These are phyloP conservation scores for Alternaria gaisen DNA, from an alignment of 2,329 filamentous ascomycete genomes.

Conservation along the genomic window DNA sequence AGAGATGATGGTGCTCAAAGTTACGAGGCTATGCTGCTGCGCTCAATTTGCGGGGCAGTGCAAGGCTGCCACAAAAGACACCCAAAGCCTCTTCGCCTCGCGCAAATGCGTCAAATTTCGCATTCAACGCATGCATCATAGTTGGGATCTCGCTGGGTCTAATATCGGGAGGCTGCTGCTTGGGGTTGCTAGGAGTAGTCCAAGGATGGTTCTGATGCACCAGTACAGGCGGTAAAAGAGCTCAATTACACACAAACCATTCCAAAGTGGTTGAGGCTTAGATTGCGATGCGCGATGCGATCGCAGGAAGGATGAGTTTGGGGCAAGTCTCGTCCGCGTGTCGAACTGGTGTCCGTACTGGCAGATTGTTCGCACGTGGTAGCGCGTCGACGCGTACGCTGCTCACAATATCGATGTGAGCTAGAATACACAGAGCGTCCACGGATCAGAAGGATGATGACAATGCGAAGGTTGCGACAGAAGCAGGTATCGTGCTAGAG, in stretches of 20 bases:
- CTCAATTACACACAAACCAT: not conserved
- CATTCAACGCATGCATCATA: not conserved
- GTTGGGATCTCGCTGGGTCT: not conserved
- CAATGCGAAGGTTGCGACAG: not conserved
- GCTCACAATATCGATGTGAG: no score
- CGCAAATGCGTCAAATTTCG: not conserved
- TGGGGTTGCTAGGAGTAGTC: not conserved
- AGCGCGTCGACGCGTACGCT: not conserved
- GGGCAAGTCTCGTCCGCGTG: not conserved
- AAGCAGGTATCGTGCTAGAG: not conserved
- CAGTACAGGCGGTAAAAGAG: not conserved
- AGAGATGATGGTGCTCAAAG: fast-evolving
- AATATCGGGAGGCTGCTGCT: no score
- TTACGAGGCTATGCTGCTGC: not conserved
- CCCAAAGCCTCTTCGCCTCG: not conserved
- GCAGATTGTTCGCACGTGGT: not conserved
- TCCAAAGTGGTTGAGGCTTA: no score
- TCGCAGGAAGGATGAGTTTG: not conserved
- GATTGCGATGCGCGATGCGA: not conserved
- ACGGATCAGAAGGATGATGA: not conserved
- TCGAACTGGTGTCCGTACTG: not conserved
- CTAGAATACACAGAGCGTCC: not conserved
- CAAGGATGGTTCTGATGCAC: not conserved
- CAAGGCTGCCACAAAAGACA: not conserved
- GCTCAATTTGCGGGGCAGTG: not conserved